phyloP scores from a whole-genome alignment of 2,329 filamentous ascomycete genomes.

The Phialophora verrucosa region DNA sequence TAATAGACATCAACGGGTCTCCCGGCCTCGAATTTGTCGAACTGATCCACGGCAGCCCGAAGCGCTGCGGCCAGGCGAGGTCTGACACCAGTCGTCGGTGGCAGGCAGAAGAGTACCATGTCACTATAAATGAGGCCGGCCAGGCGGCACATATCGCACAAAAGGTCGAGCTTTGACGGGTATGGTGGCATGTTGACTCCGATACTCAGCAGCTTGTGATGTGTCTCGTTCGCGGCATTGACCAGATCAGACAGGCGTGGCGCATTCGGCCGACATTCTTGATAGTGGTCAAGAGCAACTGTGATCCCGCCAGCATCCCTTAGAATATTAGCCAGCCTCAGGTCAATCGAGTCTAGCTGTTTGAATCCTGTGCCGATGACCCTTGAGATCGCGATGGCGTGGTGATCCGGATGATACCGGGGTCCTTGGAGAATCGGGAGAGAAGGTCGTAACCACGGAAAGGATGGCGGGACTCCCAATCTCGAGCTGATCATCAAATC shows the following conservation, averaged over 20 bases:
- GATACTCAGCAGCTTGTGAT: constrained; percentile 20
- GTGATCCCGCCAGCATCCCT: constrained; percentile 21
- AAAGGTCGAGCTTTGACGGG: neutral
- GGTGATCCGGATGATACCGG: constrained; percentile 18
- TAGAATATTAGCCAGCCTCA: constrained; percentile 11
- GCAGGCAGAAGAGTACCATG: constrained; percentile 24
- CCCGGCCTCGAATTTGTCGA: constrained; percentile 15
- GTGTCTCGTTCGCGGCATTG: constrained; percentile 23
- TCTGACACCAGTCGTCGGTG: constrained; percentile 12
- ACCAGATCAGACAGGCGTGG: constrained; percentile 12
- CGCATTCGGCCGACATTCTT: constrained; percentile 15
- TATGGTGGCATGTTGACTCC: neutral
- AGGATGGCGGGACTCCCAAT: constrained; percentile 17
- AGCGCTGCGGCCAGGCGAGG: constrained; percentile 18
- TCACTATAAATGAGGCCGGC: constrained; percentile 30
- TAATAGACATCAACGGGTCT: neutral
- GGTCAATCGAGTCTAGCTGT: constrained; percentile 12
- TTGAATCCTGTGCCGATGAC: constrained; percentile 20
- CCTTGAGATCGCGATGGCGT: constrained; percentile 16
- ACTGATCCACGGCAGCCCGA: constrained; percentile 17
- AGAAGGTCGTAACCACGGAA: constrained; percentile 16
- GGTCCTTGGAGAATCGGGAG: constrained; percentile 7
- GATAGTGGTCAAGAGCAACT: constrained; percentile 25
- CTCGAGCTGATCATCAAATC: constrained; percentile 24
- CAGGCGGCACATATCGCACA: constrained; percentile 20